These are phyloP conservation scores for Solanum rostratum DNA, from an alignment of 257 asterid genomes.

Conservation along the genomic window DNA sequence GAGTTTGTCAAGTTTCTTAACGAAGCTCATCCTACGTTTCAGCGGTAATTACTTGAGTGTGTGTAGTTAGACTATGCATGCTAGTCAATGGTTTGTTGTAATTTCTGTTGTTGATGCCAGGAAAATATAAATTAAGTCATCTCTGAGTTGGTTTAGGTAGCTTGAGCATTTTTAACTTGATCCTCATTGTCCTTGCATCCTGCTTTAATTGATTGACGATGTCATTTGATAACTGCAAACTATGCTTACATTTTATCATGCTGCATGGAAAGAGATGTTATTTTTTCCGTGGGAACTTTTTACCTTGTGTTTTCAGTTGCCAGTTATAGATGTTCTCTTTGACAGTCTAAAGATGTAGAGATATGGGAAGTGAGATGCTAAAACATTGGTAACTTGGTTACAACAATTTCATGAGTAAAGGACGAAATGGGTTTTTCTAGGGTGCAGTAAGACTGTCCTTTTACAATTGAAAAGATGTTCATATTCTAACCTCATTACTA, in stretches of 20 bases:
- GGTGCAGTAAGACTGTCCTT: background rate
- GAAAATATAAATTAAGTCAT: background rate
- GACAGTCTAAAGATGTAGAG: background rate
- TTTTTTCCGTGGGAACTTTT: background rate
- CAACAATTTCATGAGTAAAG: background rate
- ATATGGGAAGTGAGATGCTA: background rate
- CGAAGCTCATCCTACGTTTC: constrained; percentile 32
- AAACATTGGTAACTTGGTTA: background rate
- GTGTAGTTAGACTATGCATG: background rate
- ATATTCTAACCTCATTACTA: background rate
- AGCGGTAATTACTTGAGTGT: constrained; percentile 35
- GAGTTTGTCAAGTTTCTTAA: constrained; percentile 41
- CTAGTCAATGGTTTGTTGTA: background rate
- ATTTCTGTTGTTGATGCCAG: background rate
- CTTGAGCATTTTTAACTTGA: no score
- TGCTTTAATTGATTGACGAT: no score
- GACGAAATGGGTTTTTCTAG: background rate
- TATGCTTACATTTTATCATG: background rate
- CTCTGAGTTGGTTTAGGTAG: background rate
- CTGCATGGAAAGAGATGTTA: background rate
- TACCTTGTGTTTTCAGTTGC: background rate
- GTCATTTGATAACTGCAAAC: no score
- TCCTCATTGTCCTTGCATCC: no score
- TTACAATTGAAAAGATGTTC: background rate
- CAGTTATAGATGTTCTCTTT: background rate